A percentile compares a stretch with the other conserved stretches of the same genome.
These are phyloP conservation scores for Mariannaea elegans DNA, from an alignment of 2,329 filamentous ascomycete species.

Conservation along the genomic window DNA sequence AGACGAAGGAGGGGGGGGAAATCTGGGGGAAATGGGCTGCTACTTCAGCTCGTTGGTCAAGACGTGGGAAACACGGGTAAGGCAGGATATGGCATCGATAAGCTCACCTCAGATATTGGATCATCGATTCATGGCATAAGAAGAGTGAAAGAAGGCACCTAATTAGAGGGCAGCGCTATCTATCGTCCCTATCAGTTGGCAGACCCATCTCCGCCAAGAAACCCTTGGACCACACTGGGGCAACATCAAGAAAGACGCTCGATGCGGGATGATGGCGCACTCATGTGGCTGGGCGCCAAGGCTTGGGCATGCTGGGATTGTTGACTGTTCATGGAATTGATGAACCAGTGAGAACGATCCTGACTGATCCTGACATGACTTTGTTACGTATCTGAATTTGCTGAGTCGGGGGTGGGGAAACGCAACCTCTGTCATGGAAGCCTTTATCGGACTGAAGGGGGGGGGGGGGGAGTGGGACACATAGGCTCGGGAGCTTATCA, in stretches of 20 bases:
- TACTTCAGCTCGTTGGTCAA: constrained; percentile 4
- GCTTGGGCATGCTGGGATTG: constrained; percentile 15
- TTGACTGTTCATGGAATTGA: constrained; percentile 9
- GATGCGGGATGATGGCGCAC: constrained; percentile 30
- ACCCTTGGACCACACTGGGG: not conserved
- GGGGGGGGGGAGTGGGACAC: not conserved
- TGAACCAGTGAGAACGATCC: constrained; percentile 36
- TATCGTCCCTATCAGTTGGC: constrained; percentile 28
- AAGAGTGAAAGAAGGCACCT: not conserved
- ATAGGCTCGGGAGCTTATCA: constrained; percentile 23
- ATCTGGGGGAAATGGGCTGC: constrained; percentile 14
- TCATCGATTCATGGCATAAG: constrained; percentile 24
- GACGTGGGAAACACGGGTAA: not conserved
- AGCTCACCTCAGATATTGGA: constrained; percentile 15
- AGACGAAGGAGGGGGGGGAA: not conserved
- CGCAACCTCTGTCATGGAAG: constrained; percentile 1
- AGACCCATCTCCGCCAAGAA: not conserved
- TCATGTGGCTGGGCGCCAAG: constrained; percentile 30
- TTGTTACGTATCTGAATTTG: constrained; percentile 51
- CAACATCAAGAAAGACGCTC: not conserved
- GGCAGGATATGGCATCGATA: constrained; percentile 20
- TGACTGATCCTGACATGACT: constrained; percentile 22
- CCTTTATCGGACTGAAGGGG: not conserved
- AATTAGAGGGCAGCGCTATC: not conserved
- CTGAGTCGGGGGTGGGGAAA: constrained; percentile 30